Percentiles rank a stretch among this genome's conserved stretches.
phyloP scores from a whole-genome alignment of 768 basidiomycete genomes.

The Boletus coccyginus region DNA sequence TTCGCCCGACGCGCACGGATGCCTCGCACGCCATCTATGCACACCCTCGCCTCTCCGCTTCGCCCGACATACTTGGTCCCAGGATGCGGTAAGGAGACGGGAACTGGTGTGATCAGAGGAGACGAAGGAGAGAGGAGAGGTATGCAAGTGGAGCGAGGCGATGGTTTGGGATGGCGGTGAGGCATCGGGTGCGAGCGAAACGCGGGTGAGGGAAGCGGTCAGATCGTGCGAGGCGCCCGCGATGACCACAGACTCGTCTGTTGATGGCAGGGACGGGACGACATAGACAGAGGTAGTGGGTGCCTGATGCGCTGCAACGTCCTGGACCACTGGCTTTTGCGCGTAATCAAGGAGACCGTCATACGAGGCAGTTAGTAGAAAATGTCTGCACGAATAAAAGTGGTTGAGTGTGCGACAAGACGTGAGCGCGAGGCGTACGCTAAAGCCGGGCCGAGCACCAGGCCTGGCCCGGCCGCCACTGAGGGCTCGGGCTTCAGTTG shows the following conservation, averaged over 20 bases:
- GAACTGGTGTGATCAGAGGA: conserved; percentile 51
- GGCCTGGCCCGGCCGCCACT: too few species aligned
- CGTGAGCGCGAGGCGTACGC: conserved; percentile 7
- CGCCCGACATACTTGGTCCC: too few species aligned
- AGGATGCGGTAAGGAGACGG: conserved; percentile 77
- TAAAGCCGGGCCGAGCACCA: too few species aligned
- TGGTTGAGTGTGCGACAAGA: not conserved
- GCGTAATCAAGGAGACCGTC: conserved; percentile 78
- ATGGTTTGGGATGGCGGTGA: conserved; percentile 28
- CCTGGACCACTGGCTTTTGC: conserved; percentile 51
- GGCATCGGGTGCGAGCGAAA: conserved; percentile 10
- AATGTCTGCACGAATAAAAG: conserved; percentile 46
- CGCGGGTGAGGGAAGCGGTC: conserved; percentile 54
- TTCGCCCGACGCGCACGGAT: too few species aligned
- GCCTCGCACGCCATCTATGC: too few species aligned
- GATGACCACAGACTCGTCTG: conserved; percentile 39
- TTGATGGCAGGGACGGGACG: conserved; percentile 37
- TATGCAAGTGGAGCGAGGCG: conserved; percentile 79
- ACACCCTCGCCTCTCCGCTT: too few species aligned
- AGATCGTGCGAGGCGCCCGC: conserved; percentile 80
- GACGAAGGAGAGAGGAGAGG: conserved; percentile 73
- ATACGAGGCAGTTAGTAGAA: conserved; percentile 79
- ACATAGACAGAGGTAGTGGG: conserved; percentile 66
- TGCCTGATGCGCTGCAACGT: conserved; percentile 53
- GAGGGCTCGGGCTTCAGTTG: too few species aligned